Conservation (phyloP, 2,329 filamentous ascomycete genomes). For the Trichoderma pleuroti region DNA sequence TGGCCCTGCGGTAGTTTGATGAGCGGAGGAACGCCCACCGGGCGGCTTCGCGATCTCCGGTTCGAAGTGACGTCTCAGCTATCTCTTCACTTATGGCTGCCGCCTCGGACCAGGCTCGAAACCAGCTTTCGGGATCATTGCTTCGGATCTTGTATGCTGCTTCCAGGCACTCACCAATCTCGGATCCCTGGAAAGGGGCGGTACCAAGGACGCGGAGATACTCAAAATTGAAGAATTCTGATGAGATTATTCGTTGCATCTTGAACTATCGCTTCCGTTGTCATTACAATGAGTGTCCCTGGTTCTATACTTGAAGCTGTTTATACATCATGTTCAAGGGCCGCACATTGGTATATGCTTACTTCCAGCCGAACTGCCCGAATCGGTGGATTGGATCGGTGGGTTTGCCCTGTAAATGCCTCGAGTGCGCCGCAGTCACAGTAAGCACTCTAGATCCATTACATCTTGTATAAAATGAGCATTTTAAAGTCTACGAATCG, state of each 20-base stretch:
- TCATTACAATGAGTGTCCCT: background rate
- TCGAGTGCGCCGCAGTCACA: background rate
- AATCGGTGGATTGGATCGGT: background rate
- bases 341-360: background rate
- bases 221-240: constrained; percentile 7
- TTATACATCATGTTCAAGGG: background rate
- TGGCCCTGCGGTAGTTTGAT: background rate
- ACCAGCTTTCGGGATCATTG: background rate
- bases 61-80: background rate
- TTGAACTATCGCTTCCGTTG: background rate
- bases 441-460: background rate
- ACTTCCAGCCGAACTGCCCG: background rate
- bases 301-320: background rate
- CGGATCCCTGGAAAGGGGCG: background rate
- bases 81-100: background rate
- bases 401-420: background rate
- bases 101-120: background rate
- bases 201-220: background rate
- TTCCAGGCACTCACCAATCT: background rate
- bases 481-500: background rate
- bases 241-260: background rate
- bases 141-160: background rate
- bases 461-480: background rate
- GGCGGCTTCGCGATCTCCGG: background rate
- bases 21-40: background rate